Evolutionary conservation across 768 basidiomycete species (phyloP), one percentile per base, ranked within the genome.

Genomic region (Boletus coccyginus): DNA sequence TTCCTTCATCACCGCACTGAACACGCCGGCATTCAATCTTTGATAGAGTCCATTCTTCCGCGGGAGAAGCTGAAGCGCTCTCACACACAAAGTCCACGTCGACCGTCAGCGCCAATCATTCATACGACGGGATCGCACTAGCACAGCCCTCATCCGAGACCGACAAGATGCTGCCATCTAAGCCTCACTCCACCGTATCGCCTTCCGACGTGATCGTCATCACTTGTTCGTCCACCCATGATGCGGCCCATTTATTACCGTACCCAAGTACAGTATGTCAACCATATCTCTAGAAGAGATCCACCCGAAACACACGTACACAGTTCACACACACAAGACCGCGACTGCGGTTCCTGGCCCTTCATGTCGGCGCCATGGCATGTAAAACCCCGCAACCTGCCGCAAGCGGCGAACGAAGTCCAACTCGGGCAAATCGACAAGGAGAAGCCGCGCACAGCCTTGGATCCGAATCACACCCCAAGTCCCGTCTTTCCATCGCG

Each of bases 341-440:
- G 42, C 17, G 41, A 49, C 60, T 61, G 60, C 60, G 60, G 60
- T 58, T 52, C 61, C 60, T 62, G 42, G n/a, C 14, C 19, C 41
- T 17, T 17, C 36, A 5, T 7, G 32, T 35, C 43, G n/a, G 32
- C 12, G 39, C 33, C 10, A 14, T 12, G 31, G n/a, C 16, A 5
- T 3, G 2, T 19, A 11, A 6, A 9, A 40, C 27, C 17, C 27
- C 49, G n/a, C 49, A 42, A 42, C 41, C 7, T 19, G 17, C 17
- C 24, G 21, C 47, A 24, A 21, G 21, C 17, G 21, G 33, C 6
- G 33, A 36, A 55, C 36, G 41, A 21, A 54, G 8, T 16, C 17
- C 17, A 32, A 55, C 10, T 5, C 9, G 33, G 27, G 35, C 12
- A 21, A 52, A 24, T 17, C 24, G 10, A 47, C 16, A 9, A 19